phyloP scores from a whole-genome alignment of 2,329 filamentous ascomycete species.

The Blumeriella jaapii region DNA sequence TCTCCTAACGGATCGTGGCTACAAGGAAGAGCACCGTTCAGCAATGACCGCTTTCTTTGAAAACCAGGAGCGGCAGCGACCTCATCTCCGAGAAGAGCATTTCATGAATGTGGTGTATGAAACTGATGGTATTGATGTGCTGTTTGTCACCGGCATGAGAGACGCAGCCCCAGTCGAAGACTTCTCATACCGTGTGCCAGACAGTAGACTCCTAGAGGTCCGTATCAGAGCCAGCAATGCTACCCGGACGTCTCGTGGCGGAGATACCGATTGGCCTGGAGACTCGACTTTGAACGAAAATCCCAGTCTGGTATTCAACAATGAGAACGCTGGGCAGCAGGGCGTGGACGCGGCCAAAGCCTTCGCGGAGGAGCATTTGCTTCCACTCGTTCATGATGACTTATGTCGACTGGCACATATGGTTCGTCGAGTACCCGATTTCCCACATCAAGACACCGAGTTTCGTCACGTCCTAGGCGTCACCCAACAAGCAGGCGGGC shows the following conservation, averaged over 20 bases:
- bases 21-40: conserved; percentile 49
- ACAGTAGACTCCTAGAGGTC: conserved; percentile 42
- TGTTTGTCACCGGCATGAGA: conserved; percentile 43
- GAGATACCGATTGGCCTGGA: not conserved
- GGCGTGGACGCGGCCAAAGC: conserved; percentile 16
- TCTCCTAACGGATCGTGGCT: conserved; percentile 41
- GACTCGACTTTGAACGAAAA: conserved; percentile 22
- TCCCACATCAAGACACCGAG: conserved; percentile 38
- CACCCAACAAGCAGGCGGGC: conserved; percentile 37
- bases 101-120: conserved; percentile 34
- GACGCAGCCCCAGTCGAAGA: conserved; percentile 44
- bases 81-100: conserved; percentile 33
- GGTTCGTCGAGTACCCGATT: conserved; percentile 37
- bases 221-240: conserved; percentile 32
- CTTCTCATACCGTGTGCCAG: conserved; percentile 43
- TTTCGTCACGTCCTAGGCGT: conserved; percentile 50
- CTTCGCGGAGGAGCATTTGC: conserved; percentile 32
- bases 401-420: conserved; percentile 37
- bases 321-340: conserved; percentile 34
- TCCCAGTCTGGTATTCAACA: conserved; percentile 40
- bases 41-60: conserved; percentile 41
- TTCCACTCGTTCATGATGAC: conserved; percentile 35
- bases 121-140: conserved; percentile 36
- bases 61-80: conserved; percentile 32
- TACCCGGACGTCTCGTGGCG: conserved; percentile 29